Conservation (phyloP, 176 grass and related monocot species). For the Rhynchospora tenuis region DNA sequence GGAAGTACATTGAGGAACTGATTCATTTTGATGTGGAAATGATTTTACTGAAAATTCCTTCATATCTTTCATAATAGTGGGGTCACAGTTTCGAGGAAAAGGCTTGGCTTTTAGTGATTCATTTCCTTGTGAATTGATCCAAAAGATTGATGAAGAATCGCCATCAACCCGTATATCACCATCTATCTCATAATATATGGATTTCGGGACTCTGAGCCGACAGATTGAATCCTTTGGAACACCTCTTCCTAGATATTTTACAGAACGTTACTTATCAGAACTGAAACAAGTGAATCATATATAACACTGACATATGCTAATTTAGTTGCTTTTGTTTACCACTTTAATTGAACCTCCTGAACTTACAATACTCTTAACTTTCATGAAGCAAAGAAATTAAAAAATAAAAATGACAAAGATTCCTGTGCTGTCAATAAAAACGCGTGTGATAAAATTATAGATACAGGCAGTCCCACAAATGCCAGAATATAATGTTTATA, state of each 20-base stretch:
- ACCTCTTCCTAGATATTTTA: not conserved
- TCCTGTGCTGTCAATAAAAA: too few relatives aligned
- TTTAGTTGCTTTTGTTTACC: not conserved
- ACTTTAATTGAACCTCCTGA: not conserved
- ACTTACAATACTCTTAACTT: too few relatives aligned
- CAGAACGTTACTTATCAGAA: not conserved
- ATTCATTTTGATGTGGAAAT: not conserved
- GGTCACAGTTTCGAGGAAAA: constrained; percentile 13
- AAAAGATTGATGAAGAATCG: constrained; percentile 1
- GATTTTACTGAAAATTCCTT: constrained; percentile 3
- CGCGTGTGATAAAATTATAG: too few relatives aligned
- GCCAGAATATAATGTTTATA: too few relatives aligned
- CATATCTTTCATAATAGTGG: not conserved
- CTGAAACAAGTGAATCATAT: not conserved
- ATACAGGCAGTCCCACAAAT: too few relatives aligned
- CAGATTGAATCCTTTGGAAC: constrained; percentile 1
- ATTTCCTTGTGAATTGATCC: constrained; percentile 6
- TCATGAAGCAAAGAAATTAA: not conserved
- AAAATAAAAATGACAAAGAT: not conserved
- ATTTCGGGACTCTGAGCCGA: constrained; percentile 15
- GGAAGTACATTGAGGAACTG: constrained; percentile 1
- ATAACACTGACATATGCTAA: not conserved
- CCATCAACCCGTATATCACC: constrained; percentile 14
- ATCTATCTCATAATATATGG: constrained; percentile 11
- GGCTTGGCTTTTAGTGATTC: constrained; percentile 1